Evolutionary conservation across 208 protist species (phyloP), one percentile per base, ranked within the genome.

Genomic region (Jaenimonas drosophilae): DNA sequence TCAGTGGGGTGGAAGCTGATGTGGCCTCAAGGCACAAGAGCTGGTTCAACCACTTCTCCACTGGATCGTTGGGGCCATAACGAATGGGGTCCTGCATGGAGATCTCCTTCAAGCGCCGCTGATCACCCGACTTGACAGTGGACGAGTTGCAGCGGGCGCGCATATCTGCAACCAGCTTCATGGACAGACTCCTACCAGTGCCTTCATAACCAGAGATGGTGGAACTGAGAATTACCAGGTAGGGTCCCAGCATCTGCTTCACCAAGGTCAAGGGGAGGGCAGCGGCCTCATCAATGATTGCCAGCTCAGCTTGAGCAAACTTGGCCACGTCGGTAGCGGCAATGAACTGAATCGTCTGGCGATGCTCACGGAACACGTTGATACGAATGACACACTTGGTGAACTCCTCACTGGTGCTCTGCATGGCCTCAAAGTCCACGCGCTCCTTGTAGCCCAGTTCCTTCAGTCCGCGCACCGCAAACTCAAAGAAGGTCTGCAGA

Each of bases 201-300:
- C 96, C 96, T 70, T 98, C 96, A 61, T 98, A 99, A 36, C 99
- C 99, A 41, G 98, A 98, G 34, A 99, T 86, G 17, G 98, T 99
- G 3, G 97, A 99, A 0, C 97, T 94, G 23, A 99, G 67, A 47
- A 99, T 98, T 25, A 99, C 88, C n/a, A 99, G 77, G 63, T 99
- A 99, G 4, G 95, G 78, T 1, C 98, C 97, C 2, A 99, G 48
- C 43, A 99, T 88, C 46, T 84, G 75, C 38, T 95, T 81, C 28
- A 99, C 98, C 9, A 98, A 57, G 17, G 96, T 91, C 20, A 99
- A 81, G 4, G 99, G 98, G 27, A 99, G 98, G 12, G 98, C 98
- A 5, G 99, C 99, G 0, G 98, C 98, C 71, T 99, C 99, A 69
- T 99, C 99, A 47, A 99, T 97, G 6, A 99, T 96, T 2, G 99